Base-by-base conservation (phyloP, 306 rosid species). In the Prunus mira region DNA sequence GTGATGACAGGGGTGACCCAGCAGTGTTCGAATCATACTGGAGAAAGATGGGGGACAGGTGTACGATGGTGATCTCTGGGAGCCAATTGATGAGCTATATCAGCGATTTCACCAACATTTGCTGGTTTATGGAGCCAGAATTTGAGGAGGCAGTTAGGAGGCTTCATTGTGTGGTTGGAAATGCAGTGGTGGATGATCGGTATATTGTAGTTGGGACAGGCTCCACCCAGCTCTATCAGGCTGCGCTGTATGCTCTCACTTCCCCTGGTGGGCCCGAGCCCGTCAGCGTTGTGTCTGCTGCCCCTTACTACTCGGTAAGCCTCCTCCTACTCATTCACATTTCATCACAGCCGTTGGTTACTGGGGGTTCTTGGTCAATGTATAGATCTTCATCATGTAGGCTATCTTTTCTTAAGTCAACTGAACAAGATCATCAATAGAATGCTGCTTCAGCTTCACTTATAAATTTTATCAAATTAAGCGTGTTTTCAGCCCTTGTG, bases 231-330 rank as follows among this genome's bases (percentile, higher is more conserved):
- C 88, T 92, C 52, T 92, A 74, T 38, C 93, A 86, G 17, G 96
- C 96, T 54, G 73, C 85, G 10, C 46, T 94, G 13, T 88, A 76
- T 41, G 97, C 97, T 68, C 93, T 90, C 74, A 78, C 89, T 49
- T 12, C 89, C 52, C 72, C 86, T 0, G 43, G 76, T 5, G 24
- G 78, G 5, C 13, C 89, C 10, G 28, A 65, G 4, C 91, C 97
- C 15, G 51, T 87, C 67, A 80, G 80, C 43, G 89, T 94, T 24
- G 88, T 94, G 2, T 87, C 89, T 64, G 88, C 92, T 11, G 84
- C 91, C 41, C 97, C 98, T 78, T 86, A 81, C 84, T 90, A 92
- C 74, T 94, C 96, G 88, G 97, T 94, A 2, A 71, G 82, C 17
- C 47, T 56, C 66, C 66, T 12, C 41, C 11, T 24, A 30, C 65